Evolutionary conservation across 2,329 filamentous ascomycete species (phyloP), one percentile per base, ranked within the genome.

Genomic region (Shiraia bambusicola): DNA sequence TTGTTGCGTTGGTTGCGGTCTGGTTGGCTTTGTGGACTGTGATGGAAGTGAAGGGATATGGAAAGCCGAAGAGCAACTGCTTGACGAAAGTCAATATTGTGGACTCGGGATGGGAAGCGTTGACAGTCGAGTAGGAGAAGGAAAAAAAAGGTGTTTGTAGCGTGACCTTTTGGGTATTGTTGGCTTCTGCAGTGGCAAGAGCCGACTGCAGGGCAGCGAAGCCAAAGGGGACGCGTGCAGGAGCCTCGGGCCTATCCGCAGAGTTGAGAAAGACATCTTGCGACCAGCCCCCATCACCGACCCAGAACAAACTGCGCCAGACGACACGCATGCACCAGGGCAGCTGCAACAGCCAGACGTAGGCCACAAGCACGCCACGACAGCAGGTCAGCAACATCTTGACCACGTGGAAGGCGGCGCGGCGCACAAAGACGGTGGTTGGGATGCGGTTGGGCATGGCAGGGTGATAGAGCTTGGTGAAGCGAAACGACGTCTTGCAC

Each of bases 401-500:
- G 43, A 87, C 64, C 10, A 85, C 70, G 66, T 95, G 92, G 34
- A 87, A 77, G 39, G 82, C 72, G 57, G 92, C 82, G 69, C 94
- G 87, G 50, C 83, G 83, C 41, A 90, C 54, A 59, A 98, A 96
- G 49, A 98, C 77, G 34, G 85, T 79, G 28, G 84, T 78, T 0
- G 94, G 93, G 11, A 98, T 78, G 10, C 81, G 82, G 49, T 82
- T 80, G 1, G 93, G 94, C 93, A 98, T 98, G 63, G 91, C 81
- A 3, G 90, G 89, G 48, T 91, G 84, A 73, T 98, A 98, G 28
- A 98, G 81, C 71, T 98, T 98, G 38, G 93, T 98, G 75, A 98
- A 98, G 47, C 90, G 87, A 65, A 97, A 98, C 0, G 91, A 85
- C 2, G 93, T 98, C 75, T 98, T 98, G 82, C 93, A 98, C 26